A percentile compares a stretch with the other conserved stretches of the same genome.
Conservation (phyloP, 2,329 filamentous ascomycete genomes). For the Harringtonia aguacate region DNA sequence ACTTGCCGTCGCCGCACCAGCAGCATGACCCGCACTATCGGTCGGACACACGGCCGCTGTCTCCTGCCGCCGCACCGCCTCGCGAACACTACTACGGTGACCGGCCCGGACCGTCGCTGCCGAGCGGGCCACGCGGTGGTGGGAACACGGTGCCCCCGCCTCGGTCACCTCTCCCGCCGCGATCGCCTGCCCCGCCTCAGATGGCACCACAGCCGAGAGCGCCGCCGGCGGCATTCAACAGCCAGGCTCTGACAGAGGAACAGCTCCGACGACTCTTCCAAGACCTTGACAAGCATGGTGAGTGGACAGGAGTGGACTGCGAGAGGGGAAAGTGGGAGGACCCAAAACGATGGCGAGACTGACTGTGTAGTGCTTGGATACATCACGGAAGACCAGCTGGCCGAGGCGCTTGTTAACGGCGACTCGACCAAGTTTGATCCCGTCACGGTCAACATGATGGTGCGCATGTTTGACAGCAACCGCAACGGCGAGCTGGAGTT, state of each 20-base stretch:
- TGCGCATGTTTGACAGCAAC: slow-evolving; percentile 97
- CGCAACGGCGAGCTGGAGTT: slow-evolving; percentile 83
- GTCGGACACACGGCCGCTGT: slow-evolving; percentile 13
- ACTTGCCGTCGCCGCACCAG: slow-evolving; percentile 26
- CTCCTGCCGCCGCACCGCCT: slow-evolving; percentile 3
- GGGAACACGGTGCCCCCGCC: slow-evolving; percentile 5
- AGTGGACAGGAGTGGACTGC: too few species aligned
- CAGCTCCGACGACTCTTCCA: slow-evolving; percentile 71
- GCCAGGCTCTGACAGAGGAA: slow-evolving; percentile 48
- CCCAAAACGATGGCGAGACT: not conserved
- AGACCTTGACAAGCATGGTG: slow-evolving; percentile 79
- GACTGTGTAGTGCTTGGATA: slow-evolving; percentile 40
- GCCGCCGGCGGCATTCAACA: slow-evolving; percentile 12
- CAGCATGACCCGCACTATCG: slow-evolving; percentile 32
- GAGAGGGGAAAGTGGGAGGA: too few species aligned
- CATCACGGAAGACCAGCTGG: slow-evolving; percentile 77
- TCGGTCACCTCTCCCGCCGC: slow-evolving; percentile 4
- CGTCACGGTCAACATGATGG: slow-evolving; percentile 97
- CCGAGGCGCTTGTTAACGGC: slow-evolving; percentile 85
- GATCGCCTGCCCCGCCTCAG: slow-evolving; percentile 2
- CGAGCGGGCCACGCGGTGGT: slow-evolving; percentile 6
- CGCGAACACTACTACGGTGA: slow-evolving; percentile 2
- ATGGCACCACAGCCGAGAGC: not conserved
- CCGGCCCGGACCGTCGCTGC: slow-evolving; percentile 4
- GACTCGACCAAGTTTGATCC: slow-evolving; percentile 90